Evolutionary conservation across 2,329 filamentous ascomycete genomes (phyloP).

Genomic region (Hypoxylon sp.): DNA sequence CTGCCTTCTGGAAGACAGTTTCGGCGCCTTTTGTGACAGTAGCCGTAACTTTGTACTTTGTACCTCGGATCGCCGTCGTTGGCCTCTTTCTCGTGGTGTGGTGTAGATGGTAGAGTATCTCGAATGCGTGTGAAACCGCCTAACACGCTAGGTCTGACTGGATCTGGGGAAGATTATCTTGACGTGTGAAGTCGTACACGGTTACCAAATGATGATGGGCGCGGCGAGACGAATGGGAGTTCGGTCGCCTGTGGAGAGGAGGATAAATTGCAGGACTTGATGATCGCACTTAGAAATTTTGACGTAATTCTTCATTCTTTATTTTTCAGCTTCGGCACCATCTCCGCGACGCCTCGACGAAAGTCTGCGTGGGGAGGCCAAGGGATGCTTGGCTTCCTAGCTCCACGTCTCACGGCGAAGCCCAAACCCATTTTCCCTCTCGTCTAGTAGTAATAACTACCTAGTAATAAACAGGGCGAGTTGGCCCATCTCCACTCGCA

Average conservation of each 20-base stretch:
- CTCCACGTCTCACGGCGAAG: slow-evolving; percentile 23
- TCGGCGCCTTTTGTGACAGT: slow-evolving; percentile 41
- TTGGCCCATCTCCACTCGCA: slow-evolving; percentile 37
- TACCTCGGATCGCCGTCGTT: slow-evolving; percentile 34
- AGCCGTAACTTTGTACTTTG: slow-evolving; percentile 28
- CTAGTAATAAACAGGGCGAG: slow-evolving; percentile 34
- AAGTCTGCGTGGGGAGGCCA: slow-evolving; percentile 25
- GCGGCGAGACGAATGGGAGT: slow-evolving; percentile 40
- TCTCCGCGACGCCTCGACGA: slow-evolving; percentile 39
- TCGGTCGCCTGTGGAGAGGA: slow-evolving; percentile 39
- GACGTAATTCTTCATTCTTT: slow-evolving; percentile 47
- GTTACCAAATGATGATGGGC: slow-evolving; percentile 47
- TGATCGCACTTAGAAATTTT: slow-evolving; percentile 45
- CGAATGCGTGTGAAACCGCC: slow-evolving; percentile 36
- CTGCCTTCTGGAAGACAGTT: slow-evolving; percentile 45
- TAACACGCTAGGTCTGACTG: slow-evolving; percentile 36
- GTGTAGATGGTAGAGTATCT: slow-evolving; percentile 11
- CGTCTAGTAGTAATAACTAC: slow-evolving; percentile 21
- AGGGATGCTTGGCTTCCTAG: slow-evolving; percentile 22
- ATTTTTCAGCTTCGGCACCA: slow-evolving; percentile 41
- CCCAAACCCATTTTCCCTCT: slow-evolving; percentile 16
- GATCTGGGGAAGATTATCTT: slow-evolving; percentile 47
- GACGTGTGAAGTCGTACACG: slow-evolving; percentile 42
- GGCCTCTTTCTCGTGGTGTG: slow-evolving; percentile 2
- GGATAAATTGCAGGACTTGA: slow-evolving; percentile 46